Conservation (phyloP, 2,329 filamentous ascomycete genomes). For the Apiospora hydei region DNA sequence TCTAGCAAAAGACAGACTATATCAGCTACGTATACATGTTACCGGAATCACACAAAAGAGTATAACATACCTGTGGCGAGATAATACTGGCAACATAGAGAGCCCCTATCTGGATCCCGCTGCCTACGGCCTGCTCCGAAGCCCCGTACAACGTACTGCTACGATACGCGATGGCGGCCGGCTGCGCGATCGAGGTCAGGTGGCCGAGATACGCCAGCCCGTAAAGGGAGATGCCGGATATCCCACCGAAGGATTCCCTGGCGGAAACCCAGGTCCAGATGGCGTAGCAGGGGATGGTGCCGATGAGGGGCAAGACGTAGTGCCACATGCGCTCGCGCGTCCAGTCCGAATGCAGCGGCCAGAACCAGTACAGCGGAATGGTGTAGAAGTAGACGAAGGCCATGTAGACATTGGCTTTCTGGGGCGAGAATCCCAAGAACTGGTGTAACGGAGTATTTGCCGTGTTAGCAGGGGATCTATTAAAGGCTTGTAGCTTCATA, state of each 20-base stretch:
- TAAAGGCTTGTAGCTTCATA: neutral
- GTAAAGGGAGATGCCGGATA: neutral
- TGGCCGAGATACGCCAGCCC: constrained; percentile 14
- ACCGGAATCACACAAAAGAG: too few species aligned
- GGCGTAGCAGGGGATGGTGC: neutral
- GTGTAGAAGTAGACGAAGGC: constrained; percentile 4
- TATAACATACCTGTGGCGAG: neutral
- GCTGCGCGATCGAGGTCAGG: neutral
- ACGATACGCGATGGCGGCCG: neutral
- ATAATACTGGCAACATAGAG: neutral
- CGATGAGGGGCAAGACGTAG: neutral
- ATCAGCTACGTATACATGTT: neutral
- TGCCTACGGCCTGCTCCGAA: neutral
- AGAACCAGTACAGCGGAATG: neutral
- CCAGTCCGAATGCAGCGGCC: constrained; percentile 6
- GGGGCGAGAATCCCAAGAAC: neutral
- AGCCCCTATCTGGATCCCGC: neutral
- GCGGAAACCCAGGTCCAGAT: neutral
- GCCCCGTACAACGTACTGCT: constrained; percentile 12
- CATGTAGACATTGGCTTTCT: neutral
- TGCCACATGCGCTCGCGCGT: constrained; percentile 23
- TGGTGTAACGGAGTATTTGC: neutral
- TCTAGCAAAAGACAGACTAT: neutral
- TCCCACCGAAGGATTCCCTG: neutral
- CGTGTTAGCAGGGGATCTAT: neutral